Base-by-base conservation (phyloP, 2,329 filamentous ascomycete genomes). In the Colletotrichum kahawae region DNA sequence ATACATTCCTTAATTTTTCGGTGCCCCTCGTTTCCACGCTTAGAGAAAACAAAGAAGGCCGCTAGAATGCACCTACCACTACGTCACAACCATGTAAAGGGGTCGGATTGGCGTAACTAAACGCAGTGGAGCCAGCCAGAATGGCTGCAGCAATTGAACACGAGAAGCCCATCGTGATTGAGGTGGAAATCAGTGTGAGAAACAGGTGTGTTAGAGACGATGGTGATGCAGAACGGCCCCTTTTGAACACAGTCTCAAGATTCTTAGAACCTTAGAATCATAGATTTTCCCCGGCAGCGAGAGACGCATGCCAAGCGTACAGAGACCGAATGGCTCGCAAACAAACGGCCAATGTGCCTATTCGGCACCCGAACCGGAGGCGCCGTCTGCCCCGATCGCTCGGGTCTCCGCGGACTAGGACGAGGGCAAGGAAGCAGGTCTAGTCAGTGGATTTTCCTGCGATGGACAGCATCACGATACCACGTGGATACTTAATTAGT, bases 1-100 rank as follows among this genome's bases (percentile, higher is more conserved):
- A n/a, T 12, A n/a, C 3, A 4, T 48, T 1, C 38, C 0, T n/a
- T 12, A 0, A 10, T 0, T 9, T 6, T n/a, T 3, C 2, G 5
- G 12, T 48, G 12, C 0, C 38, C 18, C 2, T 43, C 18, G 1
- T 48, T 48, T 43, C 2, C 5, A 43, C 38, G 4, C 8, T 38
- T 4, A 16, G 34, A 36, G 16, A 38, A 43, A 43, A n/a, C 18
- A n/a, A 3, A 43, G 1, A 2, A 1, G 9, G 38, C 18, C 1
- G 18, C 18, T n/a, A 0, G 18, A 9, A 48, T 1, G 1, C 38
- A n/a, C 38, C 38, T 48, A 48, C 18, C 3, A 48, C 38, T n/a
- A 18, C 38, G 18, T n/a, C 38, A 48, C 18, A 48, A 7, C 38
- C 38, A 48, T 0, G 0, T 9, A 48, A 48, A 4, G 38, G 1